Evolutionary conservation across 106 monocot species (phyloP).

Genomic region (Cymbidium sinense): DNA sequence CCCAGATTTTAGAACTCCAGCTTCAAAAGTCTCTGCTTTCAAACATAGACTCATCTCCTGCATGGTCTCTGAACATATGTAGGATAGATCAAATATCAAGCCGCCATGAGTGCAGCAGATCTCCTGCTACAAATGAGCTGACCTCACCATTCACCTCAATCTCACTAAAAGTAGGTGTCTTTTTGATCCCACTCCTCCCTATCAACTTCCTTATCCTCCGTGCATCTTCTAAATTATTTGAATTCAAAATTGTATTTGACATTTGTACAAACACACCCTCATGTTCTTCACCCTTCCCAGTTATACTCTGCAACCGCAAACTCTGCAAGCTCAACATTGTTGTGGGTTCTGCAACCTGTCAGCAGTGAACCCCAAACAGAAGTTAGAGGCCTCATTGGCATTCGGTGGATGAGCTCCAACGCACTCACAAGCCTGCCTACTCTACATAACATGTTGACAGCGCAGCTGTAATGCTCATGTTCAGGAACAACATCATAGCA

Average conservation of each 20-base stretch:
- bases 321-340: slow-evolving; percentile 52
- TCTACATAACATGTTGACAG: slow-evolving; percentile 53
- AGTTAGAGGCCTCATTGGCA: slow-evolving; percentile 55
- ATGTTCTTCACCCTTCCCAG: slow-evolving; percentile 22
- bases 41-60: background rate
- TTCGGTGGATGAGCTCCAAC: slow-evolving; percentile 22
- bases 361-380: slow-evolving; percentile 67
- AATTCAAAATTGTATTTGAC: slow-evolving; percentile 45
- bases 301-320: slow-evolving; percentile 27
- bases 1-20: background rate
- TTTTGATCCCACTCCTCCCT: slow-evolving; percentile 39
- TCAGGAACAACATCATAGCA: slow-evolving; percentile 20
- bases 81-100: slow-evolving; percentile 33
- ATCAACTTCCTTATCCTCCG: slow-evolving; percentile 43
- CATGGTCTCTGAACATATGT: slow-evolving; percentile 27
- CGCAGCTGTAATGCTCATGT: slow-evolving; percentile 67
- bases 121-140: slow-evolving; percentile 57
- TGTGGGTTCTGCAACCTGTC: slow-evolving; percentile 33
- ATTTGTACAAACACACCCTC: slow-evolving; percentile 60
- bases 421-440: slow-evolving; percentile 47
- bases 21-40: background rate
- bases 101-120: slow-evolving; percentile 30
- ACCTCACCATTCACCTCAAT: slow-evolving; percentile 38
- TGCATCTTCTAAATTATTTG: slow-evolving; percentile 42
- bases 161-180: slow-evolving; percentile 39